Evolutionary conservation across 768 basidiomycete genomes (phyloP).

Genomic region (Termitomyces sp.): DNA sequence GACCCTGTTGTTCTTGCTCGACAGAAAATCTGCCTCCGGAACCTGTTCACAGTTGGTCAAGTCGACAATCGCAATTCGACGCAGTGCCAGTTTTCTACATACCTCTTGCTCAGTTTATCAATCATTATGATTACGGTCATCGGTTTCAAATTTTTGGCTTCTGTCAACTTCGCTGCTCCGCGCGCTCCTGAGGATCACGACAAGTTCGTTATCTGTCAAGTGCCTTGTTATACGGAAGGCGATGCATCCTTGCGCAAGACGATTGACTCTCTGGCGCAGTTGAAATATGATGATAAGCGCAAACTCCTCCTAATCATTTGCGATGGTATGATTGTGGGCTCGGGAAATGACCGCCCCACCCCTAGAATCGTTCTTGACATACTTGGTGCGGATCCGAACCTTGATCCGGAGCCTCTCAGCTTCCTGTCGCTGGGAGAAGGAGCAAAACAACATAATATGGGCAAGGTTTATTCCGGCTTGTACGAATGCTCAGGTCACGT

Average conservation of each 20-base stretch:
- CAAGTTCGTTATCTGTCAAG: slow-evolving; percentile 94
- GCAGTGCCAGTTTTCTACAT: slow-evolving; percentile 88
- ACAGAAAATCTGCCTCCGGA: slow-evolving; percentile 88
- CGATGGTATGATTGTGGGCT: slow-evolving; percentile 97
- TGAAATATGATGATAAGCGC: slow-evolving; percentile 98
- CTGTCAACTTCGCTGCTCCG: slow-evolving; percentile 68
- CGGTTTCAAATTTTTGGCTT: slow-evolving; percentile 89
- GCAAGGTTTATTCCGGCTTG: slow-evolving; percentile 93
- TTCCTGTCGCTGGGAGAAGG: slow-evolving; percentile 95
- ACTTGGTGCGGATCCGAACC: slow-evolving; percentile 87
- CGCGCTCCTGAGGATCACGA: slow-evolving; percentile 88
- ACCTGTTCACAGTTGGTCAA: slow-evolving; percentile 88
- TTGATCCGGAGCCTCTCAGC: slow-evolving; percentile 92
- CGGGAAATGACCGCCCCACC: slow-evolving; percentile 94
- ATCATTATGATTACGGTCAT: slow-evolving; percentile 92
- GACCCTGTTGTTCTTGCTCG: slow-evolving; percentile 55
- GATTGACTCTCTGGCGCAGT: slow-evolving; percentile 89
- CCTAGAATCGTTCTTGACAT: slow-evolving; percentile 97
- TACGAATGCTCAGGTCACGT: slow-evolving; percentile 95
- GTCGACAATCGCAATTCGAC: slow-evolving; percentile 90
- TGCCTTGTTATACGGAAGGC: slow-evolving; percentile 98
- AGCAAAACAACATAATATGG: slow-evolving; percentile 96
- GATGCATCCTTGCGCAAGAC: slow-evolving; percentile 79
- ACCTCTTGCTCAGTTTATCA: slow-evolving; percentile 87
- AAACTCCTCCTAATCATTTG: slow-evolving; percentile 92